Evolutionary conservation across 257 asterid genomes (phyloP), one percentile per base, ranked within the genome.

Genomic region (Nicotiana otophora): DNA sequence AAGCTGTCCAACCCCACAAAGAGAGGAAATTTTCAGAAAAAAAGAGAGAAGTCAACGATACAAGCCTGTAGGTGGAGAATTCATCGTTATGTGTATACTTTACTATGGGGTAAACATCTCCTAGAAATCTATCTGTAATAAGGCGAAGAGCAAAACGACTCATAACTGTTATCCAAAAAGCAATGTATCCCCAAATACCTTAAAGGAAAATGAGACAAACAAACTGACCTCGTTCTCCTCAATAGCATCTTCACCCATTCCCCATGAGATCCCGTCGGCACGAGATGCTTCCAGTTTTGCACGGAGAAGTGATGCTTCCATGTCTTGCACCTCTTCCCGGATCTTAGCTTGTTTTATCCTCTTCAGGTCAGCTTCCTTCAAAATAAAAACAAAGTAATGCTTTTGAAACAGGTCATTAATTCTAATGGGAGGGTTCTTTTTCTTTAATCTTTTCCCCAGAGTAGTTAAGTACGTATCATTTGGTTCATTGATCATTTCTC

Each of bases 201-300:
- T 7, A 23, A 14, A 74, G 23, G 62, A 48, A 74, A 42, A 75
- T 7, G 26, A 23, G 26, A 51, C n/a, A 23, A 20, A 26, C 61
- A 78, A n/a, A 78, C 92, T 80, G 69, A 96, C 98, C 97, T 96
- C 99, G 54, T 76, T 87, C 87, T 94, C 98, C 94, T 96, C 98
- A 57, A 92, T 86, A 85, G 99, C 99, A 87, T 96, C 99, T 87
- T 96, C 99, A 10, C 87, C 82, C 99, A 96, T 91, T 82, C 99
- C 99, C 99, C 99, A 96, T 36, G 99, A 96, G 87, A 94, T 87
- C 46, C 99, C 99, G 86, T 93, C 97, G 31, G 98, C 96, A 77
- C 89, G 89, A 87, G 98, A 93, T 62, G 99, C 98, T 83, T 93
- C 97, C 72, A 85, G 33, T 86, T 90, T 96, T 84, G 99, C 99